Base-by-base conservation (phyloP, 768 basidiomycete species). In the Serendipita vermifera region DNA sequence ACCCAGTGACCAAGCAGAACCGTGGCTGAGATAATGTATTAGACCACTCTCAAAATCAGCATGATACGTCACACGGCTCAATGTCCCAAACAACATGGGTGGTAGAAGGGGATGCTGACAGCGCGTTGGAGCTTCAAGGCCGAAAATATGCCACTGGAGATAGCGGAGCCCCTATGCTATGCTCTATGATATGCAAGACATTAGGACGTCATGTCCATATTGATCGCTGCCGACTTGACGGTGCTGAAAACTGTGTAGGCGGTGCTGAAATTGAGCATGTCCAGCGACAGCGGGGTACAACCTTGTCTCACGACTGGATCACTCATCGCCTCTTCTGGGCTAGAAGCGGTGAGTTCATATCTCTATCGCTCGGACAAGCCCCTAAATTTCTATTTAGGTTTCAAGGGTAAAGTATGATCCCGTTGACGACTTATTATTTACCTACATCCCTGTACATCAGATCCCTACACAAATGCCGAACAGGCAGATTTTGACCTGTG, bases 131-230 rank as follows among this genome's bases (percentile, higher is more conserved):
- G 59, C 66, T 81, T 2, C 73, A 75, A 57, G 80, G 81, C 2
- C 73, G 73, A 55, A 75, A 71, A 57, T 82, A 55, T 38, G 60
- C 55, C 46, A 51, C 22, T 24, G 46, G 73, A 20, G 78, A 80
- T 54, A 76, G 78, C 35, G 79, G 81, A 4, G 79, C 78, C 0
- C 80, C 80, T 0, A 78, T 81, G 77, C 72, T 82, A 70, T 82
- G 81, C 62, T 80, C 72, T 41, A 68, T 81, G 15, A 64, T 78
- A 29, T 83, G 79, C 60, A 70, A 72, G 1, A 67, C 75, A 13
- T 68, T 80, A 66, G 81, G 80, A 0, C 65, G 82, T n/a, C 81
- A 82, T 51, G 68, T 68, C 1, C 81, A 82, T 62, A 66, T 82
- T 32, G 77, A 76, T 58, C 77, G 74, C 56, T 82, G 81, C 60